Evolutionary conservation across 2,329 filamentous ascomycete species (phyloP).

Genomic region (Gnomoniopsis sp.): DNA sequence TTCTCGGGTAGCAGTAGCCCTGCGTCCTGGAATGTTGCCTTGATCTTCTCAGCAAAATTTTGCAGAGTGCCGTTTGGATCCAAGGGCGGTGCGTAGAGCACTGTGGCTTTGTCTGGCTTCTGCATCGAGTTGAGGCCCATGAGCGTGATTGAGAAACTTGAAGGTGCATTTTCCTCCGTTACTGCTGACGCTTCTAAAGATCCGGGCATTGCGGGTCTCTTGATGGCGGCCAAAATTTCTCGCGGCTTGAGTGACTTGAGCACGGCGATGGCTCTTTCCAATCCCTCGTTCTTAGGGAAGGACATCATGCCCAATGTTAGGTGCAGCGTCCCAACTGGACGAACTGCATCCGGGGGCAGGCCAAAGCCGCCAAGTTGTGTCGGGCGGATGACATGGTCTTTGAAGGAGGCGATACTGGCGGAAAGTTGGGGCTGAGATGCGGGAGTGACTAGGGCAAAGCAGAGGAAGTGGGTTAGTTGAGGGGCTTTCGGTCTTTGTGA

Average conservation of each 20-base stretch:
- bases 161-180: neutral
- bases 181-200: constrained; percentile 1
- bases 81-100: constrained; percentile 62
- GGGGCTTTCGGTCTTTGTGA: constrained; percentile 31
- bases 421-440: constrained; percentile 62
- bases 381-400: constrained; percentile 46
- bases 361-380: constrained; percentile 36
- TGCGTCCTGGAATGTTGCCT: constrained; percentile 48
- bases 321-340: constrained; percentile 78
- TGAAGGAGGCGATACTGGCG: constrained; percentile 59
- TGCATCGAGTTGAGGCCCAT: constrained; percentile 62
- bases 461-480: constrained; percentile 69
- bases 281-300: constrained; percentile 48
- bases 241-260: constrained; percentile 35
- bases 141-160: constrained; percentile 42
- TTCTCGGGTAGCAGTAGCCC: constrained; percentile 56
- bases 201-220: constrained; percentile 15
- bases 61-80: constrained; percentile 51
- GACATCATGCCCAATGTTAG: constrained; percentile 86
- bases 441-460: constrained; percentile 65
- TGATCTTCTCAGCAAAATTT: constrained; percentile 55
- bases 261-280: constrained; percentile 39
- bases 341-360: constrained; percentile 64
- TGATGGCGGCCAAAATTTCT: constrained; percentile 34
- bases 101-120: constrained; percentile 47